These are phyloP conservation scores for Cotoneaster glaucophyllus DNA, from an alignment of 306 rosid species.

Conservation along the genomic window DNA sequence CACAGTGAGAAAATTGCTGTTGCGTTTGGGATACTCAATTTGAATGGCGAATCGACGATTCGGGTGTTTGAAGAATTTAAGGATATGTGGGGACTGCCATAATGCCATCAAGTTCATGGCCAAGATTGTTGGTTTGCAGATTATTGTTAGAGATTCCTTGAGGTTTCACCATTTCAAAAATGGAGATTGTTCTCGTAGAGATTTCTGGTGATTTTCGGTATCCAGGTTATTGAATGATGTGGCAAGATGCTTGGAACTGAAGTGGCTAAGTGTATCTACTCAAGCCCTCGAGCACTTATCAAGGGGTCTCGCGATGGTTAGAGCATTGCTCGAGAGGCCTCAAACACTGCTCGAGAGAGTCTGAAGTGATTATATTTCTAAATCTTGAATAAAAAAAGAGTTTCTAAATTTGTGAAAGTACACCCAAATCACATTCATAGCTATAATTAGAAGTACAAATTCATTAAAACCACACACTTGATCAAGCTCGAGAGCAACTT, in stretches of 20 bases:
- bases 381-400: too few relatives aligned
- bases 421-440: too few relatives aligned
- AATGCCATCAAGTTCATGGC: slow-evolving; percentile 49
- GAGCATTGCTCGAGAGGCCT: too few relatives aligned
- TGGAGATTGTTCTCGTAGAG: slow-evolving; percentile 43
- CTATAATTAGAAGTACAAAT: too few relatives aligned
- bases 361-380: too few relatives aligned
- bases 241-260: background rate
- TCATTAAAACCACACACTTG: too few relatives aligned
- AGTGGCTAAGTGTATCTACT: background rate
- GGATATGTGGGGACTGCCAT: slow-evolving; percentile 53
- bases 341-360: too few relatives aligned
- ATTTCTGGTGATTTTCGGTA: slow-evolving; percentile 32
- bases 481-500: too few relatives aligned
- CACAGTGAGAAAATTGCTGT: slow-evolving; percentile 50
- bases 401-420: too few relatives aligned
- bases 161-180: slow-evolving; percentile 53
- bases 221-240: background rate
- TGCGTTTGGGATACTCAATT: slow-evolving; percentile 45
- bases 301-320: too few relatives aligned
- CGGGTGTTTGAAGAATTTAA: slow-evolving; percentile 50
- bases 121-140: slow-evolving; percentile 36
- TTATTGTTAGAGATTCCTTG: slow-evolving; percentile 47
- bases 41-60: slow-evolving; percentile 38
- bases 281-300: background rate